phyloP scores from a whole-genome alignment of 768 basidiomycete genomes.

The Lactarius hatsudake region DNA sequence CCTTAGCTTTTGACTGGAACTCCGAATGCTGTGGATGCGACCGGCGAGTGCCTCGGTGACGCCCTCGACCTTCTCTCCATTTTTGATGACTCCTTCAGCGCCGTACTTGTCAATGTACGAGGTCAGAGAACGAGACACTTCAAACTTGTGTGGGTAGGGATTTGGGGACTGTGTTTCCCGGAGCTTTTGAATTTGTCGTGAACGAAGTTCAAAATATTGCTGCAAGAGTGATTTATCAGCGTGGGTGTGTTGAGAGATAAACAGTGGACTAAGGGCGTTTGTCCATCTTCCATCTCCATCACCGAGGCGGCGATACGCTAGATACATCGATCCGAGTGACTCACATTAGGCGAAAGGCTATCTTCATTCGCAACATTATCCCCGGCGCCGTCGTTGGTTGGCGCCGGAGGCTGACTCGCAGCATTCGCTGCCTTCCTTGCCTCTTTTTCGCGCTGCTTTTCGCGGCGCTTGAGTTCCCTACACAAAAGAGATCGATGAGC shows the following conservation, averaged over 20 bases:
- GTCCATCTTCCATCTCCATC: not conserved
- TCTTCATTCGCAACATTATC: conserved; percentile 56
- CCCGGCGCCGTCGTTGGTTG: conserved; percentile 36
- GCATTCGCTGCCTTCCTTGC: conserved; percentile 78
- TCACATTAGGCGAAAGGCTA: conserved; percentile 87
- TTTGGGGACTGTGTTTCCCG: conserved; percentile 83
- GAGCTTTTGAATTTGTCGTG: conserved; percentile 81
- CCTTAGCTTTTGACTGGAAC: conserved; percentile 74
- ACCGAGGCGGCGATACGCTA: not conserved
- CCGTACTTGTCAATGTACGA: conserved; percentile 75
- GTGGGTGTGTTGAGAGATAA: not conserved
- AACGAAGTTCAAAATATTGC: conserved; percentile 97
- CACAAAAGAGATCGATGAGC: conserved; percentile 32
- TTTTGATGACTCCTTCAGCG: conserved; percentile 60
- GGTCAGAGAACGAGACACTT: conserved; percentile 75
- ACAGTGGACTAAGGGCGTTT: not conserved
- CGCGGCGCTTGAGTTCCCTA: conserved; percentile 92
- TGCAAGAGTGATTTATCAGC: conserved; percentile 35
- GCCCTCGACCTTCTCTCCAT: conserved; percentile 63
- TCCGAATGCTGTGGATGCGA: conserved; percentile 86
- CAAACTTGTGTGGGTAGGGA: conserved; percentile 99
- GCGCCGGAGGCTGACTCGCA: conserved; percentile 46
- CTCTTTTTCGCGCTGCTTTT: conserved; percentile 73
- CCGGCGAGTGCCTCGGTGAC: conserved; percentile 74
- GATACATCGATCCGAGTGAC: conserved; percentile 34